Base-by-base conservation (phyloP, 1,284 basidiomycete genomes). In the Singerocomus rubriflavus region DNA sequence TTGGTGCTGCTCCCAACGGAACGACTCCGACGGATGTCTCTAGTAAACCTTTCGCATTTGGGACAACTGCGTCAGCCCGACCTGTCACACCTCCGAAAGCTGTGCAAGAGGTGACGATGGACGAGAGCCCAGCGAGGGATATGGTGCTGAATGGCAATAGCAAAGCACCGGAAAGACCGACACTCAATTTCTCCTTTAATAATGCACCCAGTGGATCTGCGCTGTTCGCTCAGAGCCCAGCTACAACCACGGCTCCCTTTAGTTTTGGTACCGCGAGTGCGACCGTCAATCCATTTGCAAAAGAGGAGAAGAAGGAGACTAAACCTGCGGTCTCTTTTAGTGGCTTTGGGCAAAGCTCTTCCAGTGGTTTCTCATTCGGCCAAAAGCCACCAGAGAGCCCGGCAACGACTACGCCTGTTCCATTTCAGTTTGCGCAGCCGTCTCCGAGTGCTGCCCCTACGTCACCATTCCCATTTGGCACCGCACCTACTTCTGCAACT, bases 81-180 rank as follows among this genome's bases (percentile, higher is more conserved):
- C 74, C 80, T 30, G 64, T 70, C 4, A 84, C 81, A 9, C 83
- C 81, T 13, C 83, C 82, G 2, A 80, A 75, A 59, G 69, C 67
- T 41, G 78, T 78, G 41, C 73, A 79, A 48, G 84, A 82, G 55
- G 77, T 83, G 58, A 77, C 68, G 42, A 86, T 86, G 84, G 84
- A 86, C 41, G 84, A 86, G 65, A 86, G 84, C 55, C 84, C 84
- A 1, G 79, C 74, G 4, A 73, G 84, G 51, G 82, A 81, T 21
- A 60, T 74, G 46, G 71, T 69, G 50, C 63, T 60, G 13, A 76
- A 72, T 55, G 68, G 64, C 16, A 62, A 35, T 34, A 31, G 46
- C 17, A 67, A 67, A 40, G 52, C 64, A 49, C 54, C 60, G 56
- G 69, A 60, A 63, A 69, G 69, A 50, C 73, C 72, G 16, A 70